A percentile compares a stretch with the other conserved stretches of the same genome.
phyloP scores from a whole-genome alignment of 768 basidiomycete genomes.

The Lyophyllum atratum region DNA sequence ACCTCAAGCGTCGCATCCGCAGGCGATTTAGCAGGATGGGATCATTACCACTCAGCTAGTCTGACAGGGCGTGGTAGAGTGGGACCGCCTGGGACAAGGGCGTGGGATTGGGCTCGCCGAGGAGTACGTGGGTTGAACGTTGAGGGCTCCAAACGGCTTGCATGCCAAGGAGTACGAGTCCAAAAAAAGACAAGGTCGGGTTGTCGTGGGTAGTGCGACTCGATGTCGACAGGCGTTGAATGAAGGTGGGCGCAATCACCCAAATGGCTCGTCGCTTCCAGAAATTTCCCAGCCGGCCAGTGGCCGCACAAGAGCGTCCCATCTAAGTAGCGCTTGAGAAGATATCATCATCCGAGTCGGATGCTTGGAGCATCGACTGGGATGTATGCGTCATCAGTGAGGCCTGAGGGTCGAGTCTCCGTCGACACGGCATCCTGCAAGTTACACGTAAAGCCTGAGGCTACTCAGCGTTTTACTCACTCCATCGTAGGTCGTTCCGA shows the following conservation, averaged over 20 bases:
- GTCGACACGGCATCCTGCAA: neutral
- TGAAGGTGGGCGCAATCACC: neutral
- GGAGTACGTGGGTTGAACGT: neutral
- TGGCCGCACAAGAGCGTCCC: no score
- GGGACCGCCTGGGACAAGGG: neutral
- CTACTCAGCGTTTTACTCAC: neutral
- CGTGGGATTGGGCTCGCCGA: neutral
- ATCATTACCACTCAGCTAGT: neutral
- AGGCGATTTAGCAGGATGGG: neutral
- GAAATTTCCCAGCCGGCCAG: neutral
- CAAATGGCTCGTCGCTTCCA: neutral
- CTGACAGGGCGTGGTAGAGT: neutral
- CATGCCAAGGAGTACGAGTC: neutral
- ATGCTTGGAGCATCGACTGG: neutral
- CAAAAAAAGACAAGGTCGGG: neutral
- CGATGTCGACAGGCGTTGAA: neutral
- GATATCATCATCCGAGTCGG: neutral
- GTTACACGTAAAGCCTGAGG: neutral
- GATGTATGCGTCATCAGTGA: neutral
- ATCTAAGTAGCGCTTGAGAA: no score
- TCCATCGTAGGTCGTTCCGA: neutral
- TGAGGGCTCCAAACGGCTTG: neutral
- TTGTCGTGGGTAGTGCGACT: neutral
- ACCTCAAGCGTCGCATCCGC: neutral
- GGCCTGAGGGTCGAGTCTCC: neutral